These are phyloP conservation scores for Cyberlindnera mycetangii DNA, from an alignment of 805 yeast genomes.

Conservation along the genomic window DNA sequence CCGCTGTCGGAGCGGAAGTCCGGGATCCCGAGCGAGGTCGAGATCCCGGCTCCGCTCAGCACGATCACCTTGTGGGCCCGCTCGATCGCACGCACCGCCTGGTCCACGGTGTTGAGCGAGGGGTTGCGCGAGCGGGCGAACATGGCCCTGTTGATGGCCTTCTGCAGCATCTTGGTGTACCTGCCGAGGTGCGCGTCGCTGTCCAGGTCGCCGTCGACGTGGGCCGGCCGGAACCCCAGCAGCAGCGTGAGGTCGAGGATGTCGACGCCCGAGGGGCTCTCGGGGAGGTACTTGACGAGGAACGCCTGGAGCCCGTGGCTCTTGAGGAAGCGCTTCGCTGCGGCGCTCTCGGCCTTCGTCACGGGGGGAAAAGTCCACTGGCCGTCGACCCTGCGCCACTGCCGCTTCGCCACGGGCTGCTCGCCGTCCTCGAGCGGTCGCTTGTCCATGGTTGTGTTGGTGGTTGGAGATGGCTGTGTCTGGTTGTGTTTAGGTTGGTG, in stretches of 20 bases:
- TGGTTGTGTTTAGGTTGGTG: neutral
- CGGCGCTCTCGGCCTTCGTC: conserved; percentile 42
- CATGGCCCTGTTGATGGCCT: conserved; percentile 62
- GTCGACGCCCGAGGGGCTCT: conserved; percentile 55
- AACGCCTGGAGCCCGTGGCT: conserved; percentile 58
- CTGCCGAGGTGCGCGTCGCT: conserved; percentile 45
- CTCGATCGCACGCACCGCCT: conserved; percentile 51
- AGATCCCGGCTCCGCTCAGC: conserved; percentile 90
- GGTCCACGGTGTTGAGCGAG: conserved; percentile 54
- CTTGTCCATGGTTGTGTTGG: conserved; percentile 1
- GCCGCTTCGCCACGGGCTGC: neutral
- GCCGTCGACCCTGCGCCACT: conserved; percentile 28
- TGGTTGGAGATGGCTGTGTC: neutral
- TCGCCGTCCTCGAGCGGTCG: conserved; percentile 1
- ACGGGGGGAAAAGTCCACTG: conserved; percentile 35
- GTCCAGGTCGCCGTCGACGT: conserved; percentile 32
- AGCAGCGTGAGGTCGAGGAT: conserved; percentile 53
- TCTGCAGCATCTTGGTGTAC: conserved; percentile 51
- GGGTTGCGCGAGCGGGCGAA: conserved; percentile 53
- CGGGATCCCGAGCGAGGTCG: conserved; percentile 87
- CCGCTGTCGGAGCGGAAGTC: conserved; percentile 91
- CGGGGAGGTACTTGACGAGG: conserved; percentile 58
- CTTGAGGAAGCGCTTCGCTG: conserved; percentile 54
- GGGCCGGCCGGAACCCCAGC: conserved; percentile 51
- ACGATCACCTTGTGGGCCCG: conserved; percentile 63